phyloP scores from a whole-genome alignment of 768 basidiomycete species.

The Gymnopilus junonius region DNA sequence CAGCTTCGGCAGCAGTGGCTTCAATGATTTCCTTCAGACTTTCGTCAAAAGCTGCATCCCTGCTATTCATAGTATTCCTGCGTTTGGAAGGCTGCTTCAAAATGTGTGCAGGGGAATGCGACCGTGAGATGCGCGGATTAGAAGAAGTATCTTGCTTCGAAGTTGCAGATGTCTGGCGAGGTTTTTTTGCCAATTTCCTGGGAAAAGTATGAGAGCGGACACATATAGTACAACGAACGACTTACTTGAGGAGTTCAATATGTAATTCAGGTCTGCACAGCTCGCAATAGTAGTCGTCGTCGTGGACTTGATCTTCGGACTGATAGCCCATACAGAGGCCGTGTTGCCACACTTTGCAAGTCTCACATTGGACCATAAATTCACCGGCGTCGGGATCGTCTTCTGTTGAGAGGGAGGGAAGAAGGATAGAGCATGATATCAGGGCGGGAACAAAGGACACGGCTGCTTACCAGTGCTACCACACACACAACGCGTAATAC shows the following conservation, averaged over 20 bases:
- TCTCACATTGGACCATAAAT: slow-evolving; percentile 98
- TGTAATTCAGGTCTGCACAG: slow-evolving; percentile 89
- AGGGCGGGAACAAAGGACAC: slow-evolving; percentile 10
- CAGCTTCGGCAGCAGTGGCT: slow-evolving; percentile 73
- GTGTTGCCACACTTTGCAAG: slow-evolving; percentile 98
- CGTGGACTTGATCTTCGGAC: slow-evolving; percentile 70
- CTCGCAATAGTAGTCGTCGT: slow-evolving; percentile 93
- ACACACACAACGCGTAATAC: slow-evolving; percentile 85
- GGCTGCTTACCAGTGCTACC: slow-evolving; percentile 70
- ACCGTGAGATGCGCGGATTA: slow-evolving; percentile 70
- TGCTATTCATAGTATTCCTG: slow-evolving; percentile 96
- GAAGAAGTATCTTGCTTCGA: slow-evolving; percentile 57
- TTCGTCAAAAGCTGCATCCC: slow-evolving; percentile 93
- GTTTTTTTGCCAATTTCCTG: slow-evolving; percentile 67
- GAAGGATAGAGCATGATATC: slow-evolving; percentile 27
- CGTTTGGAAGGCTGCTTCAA: slow-evolving; percentile 78
- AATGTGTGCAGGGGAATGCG: slow-evolving; percentile 66
- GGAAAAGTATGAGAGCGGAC: not conserved
- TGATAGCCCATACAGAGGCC: slow-evolving; percentile 95
- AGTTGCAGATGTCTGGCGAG: slow-evolving; percentile 66
- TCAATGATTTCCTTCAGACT: slow-evolving; percentile 80
- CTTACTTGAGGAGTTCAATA: slow-evolving; percentile 79
- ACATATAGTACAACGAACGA: slow-evolving; percentile 13
- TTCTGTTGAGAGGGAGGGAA: slow-evolving; percentile 46
- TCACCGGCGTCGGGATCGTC: slow-evolving; percentile 85